phyloP scores from a whole-genome alignment of 306 rosid genomes.

The Coriaria nepalensis region DNA sequence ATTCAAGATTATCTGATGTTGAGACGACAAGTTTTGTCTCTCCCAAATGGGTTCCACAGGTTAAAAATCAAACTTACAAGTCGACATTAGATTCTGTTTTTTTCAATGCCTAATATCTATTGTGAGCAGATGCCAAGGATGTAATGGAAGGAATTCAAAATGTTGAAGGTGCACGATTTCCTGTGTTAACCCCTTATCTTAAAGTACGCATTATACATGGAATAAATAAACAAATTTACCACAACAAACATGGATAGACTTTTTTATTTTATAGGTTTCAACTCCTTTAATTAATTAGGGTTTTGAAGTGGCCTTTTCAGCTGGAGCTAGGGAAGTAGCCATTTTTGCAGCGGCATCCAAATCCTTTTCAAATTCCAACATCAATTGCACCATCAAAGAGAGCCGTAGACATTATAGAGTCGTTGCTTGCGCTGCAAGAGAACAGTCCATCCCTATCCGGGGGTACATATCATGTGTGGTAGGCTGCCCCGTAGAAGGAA shows the following conservation, averaged over 20 bases:
- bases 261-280: conserved; percentile 3
- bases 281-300: conserved; percentile 39
- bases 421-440: conserved; percentile 57
- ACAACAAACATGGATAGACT: conserved; percentile 5
- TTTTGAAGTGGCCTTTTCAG: conserved; percentile 75
- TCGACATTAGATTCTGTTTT: too few relatives aligned
- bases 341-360: conserved; percentile 90
- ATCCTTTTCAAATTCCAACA: conserved; percentile 70
- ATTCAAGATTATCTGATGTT: conserved; percentile 65
- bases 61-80: conserved; percentile 7
- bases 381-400: conserved; percentile 71
- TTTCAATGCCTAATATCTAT: too few relatives aligned
- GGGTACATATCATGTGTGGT: conserved; percentile 95
- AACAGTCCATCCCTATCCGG: conserved; percentile 63
- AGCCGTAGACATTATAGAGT: conserved; percentile 55
- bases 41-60: conserved; percentile 97
- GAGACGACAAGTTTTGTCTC: conserved; percentile 96
- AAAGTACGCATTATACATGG: conserved; percentile 39
- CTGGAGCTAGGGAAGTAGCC: conserved; percentile 93
- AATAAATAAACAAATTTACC: conserved; percentile 4
- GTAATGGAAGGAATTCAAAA: conserved; percentile 57
- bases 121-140: conserved; percentile 67
- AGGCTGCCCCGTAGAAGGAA: conserved; percentile 89
- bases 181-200: conserved; percentile 74
- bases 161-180: conserved; percentile 61